Evolutionary conservation across 73 alveolate species (phyloP).

Genomic region (Tetrahymena elliotti): DNA sequence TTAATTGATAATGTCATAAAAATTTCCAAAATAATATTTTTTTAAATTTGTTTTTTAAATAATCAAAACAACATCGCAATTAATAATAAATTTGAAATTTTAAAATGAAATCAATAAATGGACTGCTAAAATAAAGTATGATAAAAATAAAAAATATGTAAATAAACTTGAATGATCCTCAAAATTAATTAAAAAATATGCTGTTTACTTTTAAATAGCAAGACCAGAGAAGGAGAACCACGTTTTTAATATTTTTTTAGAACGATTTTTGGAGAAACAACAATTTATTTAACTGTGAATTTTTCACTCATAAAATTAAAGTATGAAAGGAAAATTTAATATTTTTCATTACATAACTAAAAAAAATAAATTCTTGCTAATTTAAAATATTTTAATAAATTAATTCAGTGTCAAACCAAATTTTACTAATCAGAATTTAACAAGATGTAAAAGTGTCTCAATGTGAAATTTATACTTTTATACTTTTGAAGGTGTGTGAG

Average conservation of each 20-base stretch:
- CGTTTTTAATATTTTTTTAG: not conserved
- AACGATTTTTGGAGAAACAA: not conserved
- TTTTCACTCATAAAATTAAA: no score
- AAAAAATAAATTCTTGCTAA: no score
- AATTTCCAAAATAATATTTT: no score
- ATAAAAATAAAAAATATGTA: not conserved
- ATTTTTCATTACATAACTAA: no score
- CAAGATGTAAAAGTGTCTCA: not conserved
- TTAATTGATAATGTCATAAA: no score
- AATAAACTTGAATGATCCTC: not conserved
- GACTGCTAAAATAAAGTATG: not conserved
- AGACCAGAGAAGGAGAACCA: not conserved
- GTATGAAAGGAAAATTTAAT: not conserved
- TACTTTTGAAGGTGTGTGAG: not conserved
- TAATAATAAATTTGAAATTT: no score
- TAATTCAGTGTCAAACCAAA: not conserved
- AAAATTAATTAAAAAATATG: no score
- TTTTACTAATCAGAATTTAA: not conserved
- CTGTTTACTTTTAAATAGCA: not conserved
- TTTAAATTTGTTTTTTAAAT: no score
- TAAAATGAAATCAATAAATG: no score
- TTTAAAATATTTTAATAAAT: no score
- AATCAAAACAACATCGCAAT: no score
- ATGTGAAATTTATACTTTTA: not conserved
- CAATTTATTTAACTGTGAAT: not conserved